phyloP scores from a whole-genome alignment of 495 filamentous ascomycete species.

The Evansstolkia leycettana region DNA sequence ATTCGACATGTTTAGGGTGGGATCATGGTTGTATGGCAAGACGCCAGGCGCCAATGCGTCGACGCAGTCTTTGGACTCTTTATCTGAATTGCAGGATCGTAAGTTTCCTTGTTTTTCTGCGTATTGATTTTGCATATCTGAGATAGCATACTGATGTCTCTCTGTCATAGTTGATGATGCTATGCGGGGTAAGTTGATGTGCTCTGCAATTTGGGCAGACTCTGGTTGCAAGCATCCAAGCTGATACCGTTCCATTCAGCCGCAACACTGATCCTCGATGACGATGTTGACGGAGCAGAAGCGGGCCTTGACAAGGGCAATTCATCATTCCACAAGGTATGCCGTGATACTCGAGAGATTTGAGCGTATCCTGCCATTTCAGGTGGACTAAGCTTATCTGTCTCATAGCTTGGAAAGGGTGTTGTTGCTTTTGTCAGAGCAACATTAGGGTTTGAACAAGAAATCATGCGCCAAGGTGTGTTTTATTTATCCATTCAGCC shows the following conservation, averaged over 20 bases:
- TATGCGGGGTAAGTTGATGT: constrained; percentile 39
- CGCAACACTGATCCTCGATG: constrained; percentile 68
- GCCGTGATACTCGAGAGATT: too few species aligned
- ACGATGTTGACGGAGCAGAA: constrained; percentile 85
- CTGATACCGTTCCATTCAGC: constrained; percentile 18
- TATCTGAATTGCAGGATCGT: constrained; percentile 49
- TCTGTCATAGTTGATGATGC: constrained; percentile 45
- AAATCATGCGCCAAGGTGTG: constrained; percentile 54
- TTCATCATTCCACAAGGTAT: constrained; percentile 83
- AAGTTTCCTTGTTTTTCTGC: constrained; percentile 11
- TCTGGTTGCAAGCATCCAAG: neutral
- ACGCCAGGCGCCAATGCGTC: constrained; percentile 35
- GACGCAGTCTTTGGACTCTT: constrained; percentile 45
- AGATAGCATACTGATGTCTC: neutral
- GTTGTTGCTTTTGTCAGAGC: constrained; percentile 76
- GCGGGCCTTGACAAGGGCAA: constrained; percentile 51
- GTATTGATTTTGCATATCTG: neutral
- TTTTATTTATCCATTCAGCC: constrained; percentile 2
- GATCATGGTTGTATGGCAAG: constrained; percentile 46
- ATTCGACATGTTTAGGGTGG: constrained; percentile 29
- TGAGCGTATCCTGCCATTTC: too few species aligned
- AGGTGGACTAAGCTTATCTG: constrained; percentile 3
- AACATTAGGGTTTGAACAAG: constrained; percentile 84
- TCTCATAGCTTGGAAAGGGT: constrained; percentile 57
- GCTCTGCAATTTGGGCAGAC: neutral